Percentiles rank a stretch among this genome's conserved stretches.
These are phyloP conservation scores for Gaultheria prostrata DNA, from an alignment of 148 eudicot species.

Conservation along the genomic window DNA sequence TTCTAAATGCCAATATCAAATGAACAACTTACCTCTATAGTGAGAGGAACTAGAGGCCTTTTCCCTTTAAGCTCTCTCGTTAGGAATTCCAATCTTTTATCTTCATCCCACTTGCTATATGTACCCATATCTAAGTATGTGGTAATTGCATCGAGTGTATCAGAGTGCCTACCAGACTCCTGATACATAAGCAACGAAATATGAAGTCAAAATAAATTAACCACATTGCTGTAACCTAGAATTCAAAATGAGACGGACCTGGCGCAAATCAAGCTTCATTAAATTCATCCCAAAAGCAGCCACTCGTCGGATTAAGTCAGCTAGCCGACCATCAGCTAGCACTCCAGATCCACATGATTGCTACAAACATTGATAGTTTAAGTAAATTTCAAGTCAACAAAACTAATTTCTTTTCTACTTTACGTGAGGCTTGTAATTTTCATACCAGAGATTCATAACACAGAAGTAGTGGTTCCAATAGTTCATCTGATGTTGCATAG, in stretches of 20 bases:
- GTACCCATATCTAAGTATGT: conserved; percentile 72
- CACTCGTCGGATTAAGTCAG: conserved; percentile 85
- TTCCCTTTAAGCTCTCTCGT: conserved; percentile 83
- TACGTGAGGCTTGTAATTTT: neutral
- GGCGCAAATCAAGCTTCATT: conserved; percentile 92
- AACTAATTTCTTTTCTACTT: conserved; percentile 7
- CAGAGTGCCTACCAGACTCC: conserved; percentile 89
- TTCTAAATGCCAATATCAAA: neutral
- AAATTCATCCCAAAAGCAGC: conserved; percentile 83
- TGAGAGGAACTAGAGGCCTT: conserved; percentile 75
- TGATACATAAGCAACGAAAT: conserved; percentile 23
- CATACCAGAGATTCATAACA: conserved; percentile 91
- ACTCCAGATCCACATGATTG: conserved; percentile 83
- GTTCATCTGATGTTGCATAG: conserved; percentile 72
- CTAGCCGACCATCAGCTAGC: conserved; percentile 90
- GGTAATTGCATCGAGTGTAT: conserved; percentile 81
- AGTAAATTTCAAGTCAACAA: conserved; percentile 6
- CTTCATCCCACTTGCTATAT: conserved; percentile 88
- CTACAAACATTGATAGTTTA: conserved; percentile 34
- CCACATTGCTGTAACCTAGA: neutral
- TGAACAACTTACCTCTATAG: conserved; percentile 50
- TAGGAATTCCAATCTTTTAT: conserved; percentile 70
- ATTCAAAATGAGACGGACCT: conserved; percentile 47
- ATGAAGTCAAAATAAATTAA: conserved; percentile 12
- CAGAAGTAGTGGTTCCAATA: conserved; percentile 71